Evolutionary conservation across 78 protist species (phyloP).

Genomic region (Guillardia theta): DNA sequence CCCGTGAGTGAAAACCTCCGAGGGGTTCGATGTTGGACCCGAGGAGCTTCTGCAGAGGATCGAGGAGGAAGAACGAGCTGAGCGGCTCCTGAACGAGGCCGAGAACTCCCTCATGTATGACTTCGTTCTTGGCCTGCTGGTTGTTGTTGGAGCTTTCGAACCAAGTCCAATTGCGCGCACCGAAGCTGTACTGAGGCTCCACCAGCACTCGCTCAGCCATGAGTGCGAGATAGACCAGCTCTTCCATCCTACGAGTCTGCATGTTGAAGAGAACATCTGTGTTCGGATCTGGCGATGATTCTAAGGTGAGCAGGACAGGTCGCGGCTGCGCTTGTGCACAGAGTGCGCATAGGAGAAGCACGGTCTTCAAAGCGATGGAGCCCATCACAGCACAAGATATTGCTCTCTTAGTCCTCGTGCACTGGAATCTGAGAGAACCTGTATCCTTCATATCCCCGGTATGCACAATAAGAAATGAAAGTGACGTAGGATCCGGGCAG

Average conservation of each 20-base stretch:
- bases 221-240: background rate
- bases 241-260: constrained; percentile 31
- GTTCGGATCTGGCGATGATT: background rate
- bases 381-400: background rate
- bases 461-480: background rate
- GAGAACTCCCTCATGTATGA: background rate
- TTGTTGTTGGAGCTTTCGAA: background rate
- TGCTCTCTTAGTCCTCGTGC: background rate
- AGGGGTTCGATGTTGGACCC: background rate
- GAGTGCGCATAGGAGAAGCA: background rate
- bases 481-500: constrained; percentile 35
- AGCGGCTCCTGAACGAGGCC: background rate
- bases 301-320: background rate
- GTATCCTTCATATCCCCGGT: background rate
- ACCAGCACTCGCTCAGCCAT: background rate
- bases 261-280: constrained; percentile 25
- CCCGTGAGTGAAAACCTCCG: background rate
- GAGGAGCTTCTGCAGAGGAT: background rate
- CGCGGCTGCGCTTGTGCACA: background rate
- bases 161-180: constrained; percentile 40
- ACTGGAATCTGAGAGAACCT: background rate
- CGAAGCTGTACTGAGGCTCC: background rate
- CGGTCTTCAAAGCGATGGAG: background rate
- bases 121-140: background rate
- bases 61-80: background rate